phyloP scores from a whole-genome alignment of 2,329 filamentous ascomycete species.

The Allantophomopsis lycopodina region DNA sequence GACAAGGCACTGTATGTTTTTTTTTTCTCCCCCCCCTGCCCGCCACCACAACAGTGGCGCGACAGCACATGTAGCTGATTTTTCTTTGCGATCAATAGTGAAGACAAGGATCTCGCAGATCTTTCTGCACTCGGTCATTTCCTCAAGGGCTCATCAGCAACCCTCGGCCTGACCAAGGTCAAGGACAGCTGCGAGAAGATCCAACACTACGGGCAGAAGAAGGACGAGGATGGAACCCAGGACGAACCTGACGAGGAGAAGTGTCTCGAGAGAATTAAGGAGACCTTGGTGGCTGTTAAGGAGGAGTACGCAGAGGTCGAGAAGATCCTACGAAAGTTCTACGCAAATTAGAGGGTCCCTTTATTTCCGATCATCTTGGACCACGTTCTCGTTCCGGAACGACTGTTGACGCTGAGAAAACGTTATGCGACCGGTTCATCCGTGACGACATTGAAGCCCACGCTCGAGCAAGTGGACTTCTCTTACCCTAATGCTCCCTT shows the following conservation, averaged over 20 bases:
- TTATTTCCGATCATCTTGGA: neutral
- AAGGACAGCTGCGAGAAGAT: conserved; percentile 94
- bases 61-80: neutral
- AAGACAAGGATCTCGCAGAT: conserved; percentile 51
- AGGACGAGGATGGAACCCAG: conserved; percentile 61
- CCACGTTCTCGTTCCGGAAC: conserved; percentile 11
- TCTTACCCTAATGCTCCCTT: conserved; percentile 5
- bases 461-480: conserved; percentile 11
- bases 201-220: conserved; percentile 75
- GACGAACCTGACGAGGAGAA: conserved; percentile 52
- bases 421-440: conserved; percentile 4
- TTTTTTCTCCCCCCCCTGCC: conserved; percentile 1
- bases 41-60: neutral
- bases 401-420: conserved; percentile 7
- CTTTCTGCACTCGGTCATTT: conserved; percentile 86
- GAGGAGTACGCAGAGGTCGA: conserved; percentile 64
- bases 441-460: conserved; percentile 14
- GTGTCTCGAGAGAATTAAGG: conserved; percentile 56
- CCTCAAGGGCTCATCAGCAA: conserved; percentile 92
- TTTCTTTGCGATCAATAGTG: conserved; percentile 29
- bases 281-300: conserved; percentile 60
- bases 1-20: conserved; percentile 63
- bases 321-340: conserved; percentile 42
- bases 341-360: conserved; percentile 4
- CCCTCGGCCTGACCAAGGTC: conserved; percentile 79